Evolutionary conservation across 139 green algal genomes (phyloP).

Genomic region (Raphidocelis subcapitata): DNA sequence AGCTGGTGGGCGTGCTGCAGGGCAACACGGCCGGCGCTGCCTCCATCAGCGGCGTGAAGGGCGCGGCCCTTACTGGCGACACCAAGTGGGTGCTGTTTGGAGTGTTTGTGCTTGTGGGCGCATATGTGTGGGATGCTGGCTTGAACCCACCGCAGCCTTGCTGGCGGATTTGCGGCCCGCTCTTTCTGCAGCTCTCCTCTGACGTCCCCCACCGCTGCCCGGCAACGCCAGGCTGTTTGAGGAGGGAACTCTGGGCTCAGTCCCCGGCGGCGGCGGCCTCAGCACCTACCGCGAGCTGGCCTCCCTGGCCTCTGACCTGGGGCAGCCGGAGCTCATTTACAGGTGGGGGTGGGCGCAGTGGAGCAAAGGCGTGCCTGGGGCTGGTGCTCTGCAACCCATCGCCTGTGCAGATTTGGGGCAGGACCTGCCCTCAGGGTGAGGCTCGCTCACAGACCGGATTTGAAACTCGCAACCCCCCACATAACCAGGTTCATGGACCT

Average conservation of each 20-base stretch:
- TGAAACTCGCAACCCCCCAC: background rate
- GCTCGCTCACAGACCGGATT: too few species aligned
- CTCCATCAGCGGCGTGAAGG: background rate
- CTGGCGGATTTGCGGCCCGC: too few species aligned
- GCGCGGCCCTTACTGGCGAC: slow-evolving; percentile 66
- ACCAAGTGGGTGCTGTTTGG: slow-evolving; percentile 35
- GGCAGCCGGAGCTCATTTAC: slow-evolving; percentile 88
- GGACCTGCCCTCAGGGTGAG: too few species aligned
- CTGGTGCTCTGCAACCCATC: too few species aligned
- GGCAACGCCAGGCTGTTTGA: slow-evolving; percentile 72
- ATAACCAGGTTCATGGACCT: slow-evolving; percentile 83
- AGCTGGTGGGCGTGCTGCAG: slow-evolving; percentile 51
- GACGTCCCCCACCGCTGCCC: too few species aligned
- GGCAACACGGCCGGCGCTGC: slow-evolving; percentile 13
- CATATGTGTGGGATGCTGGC: background rate
- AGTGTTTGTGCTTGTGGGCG: background rate
- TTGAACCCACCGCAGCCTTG: too few species aligned
- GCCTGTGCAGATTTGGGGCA: too few species aligned
- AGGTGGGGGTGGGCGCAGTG: slow-evolving; percentile 26
- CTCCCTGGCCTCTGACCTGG: slow-evolving; percentile 84
- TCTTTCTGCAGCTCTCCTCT: too few species aligned
- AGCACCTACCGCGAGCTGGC: slow-evolving; percentile 92
- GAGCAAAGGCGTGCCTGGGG: too few species aligned
- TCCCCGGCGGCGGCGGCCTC: slow-evolving; percentile 44
- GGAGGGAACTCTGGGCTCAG: slow-evolving; percentile 51